Conservation (phyloP, 2,329 filamentous ascomycete genomes). For the Diaporthe nobilis region DNA sequence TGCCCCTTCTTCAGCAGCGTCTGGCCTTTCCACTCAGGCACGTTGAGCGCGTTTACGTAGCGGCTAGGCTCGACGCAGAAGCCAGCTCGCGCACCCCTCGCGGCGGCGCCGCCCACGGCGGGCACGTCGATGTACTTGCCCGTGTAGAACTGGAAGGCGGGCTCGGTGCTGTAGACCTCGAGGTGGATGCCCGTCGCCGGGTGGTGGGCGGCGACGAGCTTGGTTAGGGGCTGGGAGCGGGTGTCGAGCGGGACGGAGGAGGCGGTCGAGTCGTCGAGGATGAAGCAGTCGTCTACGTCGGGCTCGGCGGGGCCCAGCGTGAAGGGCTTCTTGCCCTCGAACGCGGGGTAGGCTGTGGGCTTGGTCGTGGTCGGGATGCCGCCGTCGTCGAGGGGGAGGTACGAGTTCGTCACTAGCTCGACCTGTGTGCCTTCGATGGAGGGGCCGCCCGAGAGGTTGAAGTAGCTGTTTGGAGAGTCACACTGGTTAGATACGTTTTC, state of each 20-base stretch:
- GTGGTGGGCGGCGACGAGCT: constrained; percentile 81
- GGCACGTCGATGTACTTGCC: constrained; percentile 88
- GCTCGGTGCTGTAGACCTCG: constrained; percentile 91
- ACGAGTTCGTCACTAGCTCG: constrained; percentile 74
- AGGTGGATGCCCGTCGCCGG: constrained; percentile 82
- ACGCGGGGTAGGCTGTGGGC: constrained; percentile 74
- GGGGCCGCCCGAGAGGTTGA: constrained; percentile 71
- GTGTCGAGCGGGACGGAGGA: constrained; percentile 75
- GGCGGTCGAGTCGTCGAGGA: constrained; percentile 75
- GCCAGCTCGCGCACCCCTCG: constrained; percentile 77
- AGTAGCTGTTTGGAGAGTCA: constrained; percentile 63
- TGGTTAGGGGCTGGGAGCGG: constrained; percentile 71
- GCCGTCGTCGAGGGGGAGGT: constrained; percentile 80
- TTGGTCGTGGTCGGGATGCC: constrained; percentile 80
- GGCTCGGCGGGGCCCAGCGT: constrained; percentile 79
- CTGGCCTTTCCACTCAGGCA: constrained; percentile 83
- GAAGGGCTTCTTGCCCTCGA: constrained; percentile 78
- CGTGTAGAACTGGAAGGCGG: constrained; percentile 97
- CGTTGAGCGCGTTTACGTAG: constrained; percentile 90
- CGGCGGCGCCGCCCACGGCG: constrained; percentile 71
- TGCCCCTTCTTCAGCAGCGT: constrained; percentile 87
- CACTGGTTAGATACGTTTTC: background rate
- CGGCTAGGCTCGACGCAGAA: constrained; percentile 95
- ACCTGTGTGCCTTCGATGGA: constrained; percentile 72
- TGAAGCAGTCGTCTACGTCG: constrained; percentile 91